Base-by-base conservation (phyloP, 805 yeast species). In the Candida chilensis region DNA sequence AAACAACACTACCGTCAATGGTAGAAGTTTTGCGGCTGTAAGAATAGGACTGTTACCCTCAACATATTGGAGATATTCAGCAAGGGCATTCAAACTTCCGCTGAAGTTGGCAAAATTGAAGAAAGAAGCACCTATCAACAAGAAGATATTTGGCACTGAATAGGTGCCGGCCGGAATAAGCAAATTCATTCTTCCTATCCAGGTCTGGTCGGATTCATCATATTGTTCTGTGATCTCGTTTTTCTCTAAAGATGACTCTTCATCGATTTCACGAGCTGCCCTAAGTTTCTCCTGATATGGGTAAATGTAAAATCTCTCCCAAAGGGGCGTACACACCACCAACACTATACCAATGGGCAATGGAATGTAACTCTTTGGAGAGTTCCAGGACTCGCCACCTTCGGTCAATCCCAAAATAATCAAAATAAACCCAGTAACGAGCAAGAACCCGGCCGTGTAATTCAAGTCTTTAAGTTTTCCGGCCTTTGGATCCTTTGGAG, bases 401-500 rank as follows among this genome's bases (percentile, higher is more conserved):
- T 64, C 62, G 0, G 67, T 64, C 27, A 67, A 45, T 0, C 70
- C 74, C 7, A 60, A 48, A 17, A 65, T 62, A 3, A 64, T 37
- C 22, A 67, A 39, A 3, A 64, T 25, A 4, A 50, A 37, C 0
- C 67, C 68, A 12, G 40, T 29, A 15, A 66, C 54, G 8, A 63
- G 34, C 10, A 54, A 9, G 1, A 45, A 5, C 0, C 54, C 44
- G 8, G 65, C 69, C 11, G 38, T 33, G 34, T 44, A 62, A 30
- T 67, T 64, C 20, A 66, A 29, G 33, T 58, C 37, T 30, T 37
- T 43, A 9, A 50, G 13, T 13, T 32, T 38, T 24, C 40, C 17
- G 13, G 37, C 37, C 29, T 34, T 17, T 13, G 35, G 36, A 21
- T 32, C 48, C 14, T 44, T 47, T 2, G 45, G 49, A 12, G 46